Evolutionary conservation across 805 yeast species (phyloP).

Genomic region (Maudiozyma turicensis): DNA sequence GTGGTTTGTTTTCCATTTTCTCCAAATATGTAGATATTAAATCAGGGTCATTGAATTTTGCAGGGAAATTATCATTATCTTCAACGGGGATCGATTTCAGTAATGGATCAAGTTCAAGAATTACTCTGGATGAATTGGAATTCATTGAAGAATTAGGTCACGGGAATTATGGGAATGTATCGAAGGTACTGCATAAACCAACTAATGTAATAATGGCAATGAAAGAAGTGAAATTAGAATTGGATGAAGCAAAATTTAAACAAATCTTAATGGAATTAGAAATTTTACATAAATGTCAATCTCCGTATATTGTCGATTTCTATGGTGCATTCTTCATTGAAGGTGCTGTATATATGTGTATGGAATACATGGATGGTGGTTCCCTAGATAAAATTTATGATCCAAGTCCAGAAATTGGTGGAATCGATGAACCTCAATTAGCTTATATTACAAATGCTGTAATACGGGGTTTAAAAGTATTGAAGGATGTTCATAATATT

Average conservation of each 20-base stretch:
- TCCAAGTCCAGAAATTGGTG: conserved; percentile 34
- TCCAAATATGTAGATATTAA: conserved; percentile 84
- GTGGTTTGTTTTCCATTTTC: conserved; percentile 70
- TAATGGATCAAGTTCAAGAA: conserved; percentile 77
- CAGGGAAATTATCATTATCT: conserved; percentile 87
- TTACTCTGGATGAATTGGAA: conserved; percentile 75
- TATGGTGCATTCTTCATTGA: conserved; percentile 96
- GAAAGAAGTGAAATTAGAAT: conserved; percentile 89
- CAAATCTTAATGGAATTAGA: conserved; percentile 96
- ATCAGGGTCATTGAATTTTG: conserved; percentile 83
- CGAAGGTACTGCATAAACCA: conserved; percentile 87
- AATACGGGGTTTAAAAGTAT: conserved; percentile 67
- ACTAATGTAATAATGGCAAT: conserved; percentile 91
- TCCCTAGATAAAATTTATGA: conserved; percentile 81
- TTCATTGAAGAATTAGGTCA: conserved; percentile 83
- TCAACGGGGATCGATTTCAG: conserved; percentile 88
- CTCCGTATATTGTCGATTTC: conserved; percentile 89
- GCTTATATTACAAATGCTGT: conserved; percentile 76
- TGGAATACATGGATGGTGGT: conserved; percentile 97
- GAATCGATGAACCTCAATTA: conserved; percentile 68
- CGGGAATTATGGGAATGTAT: conserved; percentile 94
- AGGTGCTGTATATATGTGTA: conserved; percentile 97
- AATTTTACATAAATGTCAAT: conserved; percentile 80
- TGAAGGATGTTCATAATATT: conserved; percentile 84
- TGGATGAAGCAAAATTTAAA: conserved; percentile 87